A percentile compares a stretch with the other conserved stretches of the same genome.
Conservation (phyloP, 1,139 yeast species). For the Debaryomyces fabryi region DNA sequence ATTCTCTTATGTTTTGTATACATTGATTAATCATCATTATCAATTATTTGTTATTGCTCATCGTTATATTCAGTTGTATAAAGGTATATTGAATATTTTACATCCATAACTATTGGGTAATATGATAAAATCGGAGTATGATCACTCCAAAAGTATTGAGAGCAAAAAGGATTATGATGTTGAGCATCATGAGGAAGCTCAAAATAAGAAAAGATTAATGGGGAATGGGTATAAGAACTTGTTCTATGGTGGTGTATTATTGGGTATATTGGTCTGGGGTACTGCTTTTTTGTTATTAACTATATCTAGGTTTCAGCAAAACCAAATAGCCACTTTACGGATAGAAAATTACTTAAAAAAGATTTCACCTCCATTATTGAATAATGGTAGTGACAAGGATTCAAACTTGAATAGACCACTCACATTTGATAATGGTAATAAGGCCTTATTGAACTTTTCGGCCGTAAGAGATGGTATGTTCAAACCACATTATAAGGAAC, state of each 20-base stretch:
- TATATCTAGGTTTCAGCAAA: slow-evolving; percentile 23
- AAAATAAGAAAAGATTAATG: not conserved
- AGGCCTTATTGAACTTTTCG: slow-evolving; percentile 32
- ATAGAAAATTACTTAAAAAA: slow-evolving; percentile 12
- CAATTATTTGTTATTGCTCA: not conserved
- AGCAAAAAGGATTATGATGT: slow-evolving; percentile 4
- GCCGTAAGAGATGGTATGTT: slow-evolving; percentile 54
- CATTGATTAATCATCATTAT: not conserved
- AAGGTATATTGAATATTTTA: not conserved
- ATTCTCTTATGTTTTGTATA: not conserved
- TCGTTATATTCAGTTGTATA: not conserved
- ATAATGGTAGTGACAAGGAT: slow-evolving; percentile 5
- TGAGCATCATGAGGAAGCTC: not conserved
- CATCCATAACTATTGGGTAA: not conserved
- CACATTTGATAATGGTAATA: slow-evolving; percentile 19
- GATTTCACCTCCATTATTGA: slow-evolving; percentile 14
- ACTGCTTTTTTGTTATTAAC: slow-evolving; percentile 34
- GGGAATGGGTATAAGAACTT: slow-evolving; percentile 14
- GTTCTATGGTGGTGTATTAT: slow-evolving; percentile 25
- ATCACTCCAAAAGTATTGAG: not conserved
- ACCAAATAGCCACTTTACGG: slow-evolving; percentile 8
- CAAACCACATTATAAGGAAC: slow-evolving; percentile 46
- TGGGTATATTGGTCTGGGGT: slow-evolving; percentile 43
- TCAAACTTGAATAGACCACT: not conserved
- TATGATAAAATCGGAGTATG: not conserved